These are phyloP conservation scores for Gnetum montanum DNA, from an alignment of 75 land plant species.

Conservation along the genomic window DNA sequence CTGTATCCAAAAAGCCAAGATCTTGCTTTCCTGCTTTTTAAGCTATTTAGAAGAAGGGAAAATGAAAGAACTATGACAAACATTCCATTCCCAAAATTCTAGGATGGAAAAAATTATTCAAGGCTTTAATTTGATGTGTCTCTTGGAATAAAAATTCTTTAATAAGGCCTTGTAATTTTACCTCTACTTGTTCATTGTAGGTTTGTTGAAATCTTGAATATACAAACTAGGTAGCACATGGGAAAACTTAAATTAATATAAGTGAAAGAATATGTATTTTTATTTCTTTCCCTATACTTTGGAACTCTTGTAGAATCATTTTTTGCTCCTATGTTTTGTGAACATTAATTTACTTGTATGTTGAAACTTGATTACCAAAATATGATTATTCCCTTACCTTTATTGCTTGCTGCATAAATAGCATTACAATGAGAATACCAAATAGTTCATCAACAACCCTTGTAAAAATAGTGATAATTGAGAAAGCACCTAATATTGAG, in stretches of 20 bases:
- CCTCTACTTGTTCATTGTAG: not conserved
- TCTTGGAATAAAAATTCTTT: conserved; percentile 46
- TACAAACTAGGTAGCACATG: not conserved
- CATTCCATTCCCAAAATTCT: conserved; percentile 71
- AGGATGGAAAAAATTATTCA: conserved; percentile 25
- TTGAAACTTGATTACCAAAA: no score
- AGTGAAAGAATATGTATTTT: no score
- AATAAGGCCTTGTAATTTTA: conserved; percentile 34
- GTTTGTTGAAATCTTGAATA: not conserved
- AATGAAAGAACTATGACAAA: conserved; percentile 63
- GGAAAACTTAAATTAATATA: no score
- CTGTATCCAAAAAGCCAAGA: conserved; percentile 69
- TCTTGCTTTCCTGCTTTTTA: conserved; percentile 50
- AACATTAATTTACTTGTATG: not conserved
- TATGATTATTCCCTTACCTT: conserved; percentile 61
- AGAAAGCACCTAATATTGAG: conserved; percentile 78
- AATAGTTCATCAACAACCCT: conserved; percentile 90
- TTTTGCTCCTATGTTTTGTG: not conserved
- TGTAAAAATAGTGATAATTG: conserved; percentile 86
- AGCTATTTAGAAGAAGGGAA: conserved; percentile 48
- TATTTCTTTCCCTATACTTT: no score
- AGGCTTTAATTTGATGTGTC: conserved; percentile 18
- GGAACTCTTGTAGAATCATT: not conserved
- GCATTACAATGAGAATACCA: conserved; percentile 86
- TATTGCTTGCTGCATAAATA: conserved; percentile 92